A percentile compares a stretch with the other conserved stretches of the same genome.
Evolutionary conservation across 148 eudicot species (phyloP).

Genomic region (Rhododendron williamsianum): DNA sequence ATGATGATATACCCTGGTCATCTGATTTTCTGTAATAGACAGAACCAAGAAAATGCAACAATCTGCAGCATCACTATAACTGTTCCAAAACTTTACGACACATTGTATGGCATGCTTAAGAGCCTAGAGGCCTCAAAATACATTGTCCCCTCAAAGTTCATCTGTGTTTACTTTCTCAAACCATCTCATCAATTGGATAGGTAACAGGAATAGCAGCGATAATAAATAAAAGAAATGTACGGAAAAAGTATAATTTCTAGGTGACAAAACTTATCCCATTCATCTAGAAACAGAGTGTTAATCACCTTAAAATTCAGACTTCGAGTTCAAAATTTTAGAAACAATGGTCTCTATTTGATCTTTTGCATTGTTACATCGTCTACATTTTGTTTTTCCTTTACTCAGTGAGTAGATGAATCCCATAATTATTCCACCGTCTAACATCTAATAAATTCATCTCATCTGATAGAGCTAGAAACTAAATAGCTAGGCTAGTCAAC

Average conservation of each 20-base stretch:
- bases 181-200: not conserved
- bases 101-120: not conserved
- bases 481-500: not conserved
- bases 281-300: not conserved
- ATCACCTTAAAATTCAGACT: not conserved
- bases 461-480: not conserved
- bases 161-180: not conserved
- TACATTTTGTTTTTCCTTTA: not conserved
- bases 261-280: not conserved
- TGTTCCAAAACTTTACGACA: not conserved
- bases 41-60: constrained; percentile 6
- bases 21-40: constrained; percentile 52
- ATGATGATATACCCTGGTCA: constrained; percentile 85
- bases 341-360: not conserved
- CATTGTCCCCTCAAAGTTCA: not conserved
- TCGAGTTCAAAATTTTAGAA: not conserved
- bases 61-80: not conserved
- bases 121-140: not conserved
- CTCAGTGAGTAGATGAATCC: not conserved
- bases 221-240: not conserved
- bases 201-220: not conserved
- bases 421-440: not conserved
- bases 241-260: not conserved
- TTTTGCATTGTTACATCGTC: not conserved
- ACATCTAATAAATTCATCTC: not conserved